Base-by-base conservation (phyloP, 805 yeast genomes). In the Hanseniaspora vineae region DNA sequence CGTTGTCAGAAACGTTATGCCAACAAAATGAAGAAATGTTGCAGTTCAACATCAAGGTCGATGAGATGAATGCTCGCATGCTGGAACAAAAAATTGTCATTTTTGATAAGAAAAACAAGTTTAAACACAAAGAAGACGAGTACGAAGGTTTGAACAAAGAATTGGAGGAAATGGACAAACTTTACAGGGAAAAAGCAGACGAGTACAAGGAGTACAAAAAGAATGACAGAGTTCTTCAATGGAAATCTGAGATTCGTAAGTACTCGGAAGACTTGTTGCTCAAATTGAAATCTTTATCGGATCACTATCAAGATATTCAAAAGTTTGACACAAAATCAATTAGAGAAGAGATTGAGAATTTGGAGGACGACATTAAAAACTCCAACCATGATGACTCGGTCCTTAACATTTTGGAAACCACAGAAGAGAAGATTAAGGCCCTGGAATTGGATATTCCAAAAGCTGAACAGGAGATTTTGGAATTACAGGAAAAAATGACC, bases 291-390 rank as follows among this genome's bases (percentile, higher is more conserved):
- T 66, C 56, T 1, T 58, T 71, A 18, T 77, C 77, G 42, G 55
- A 54, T 44, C 42, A 69, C 61, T 66, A 67, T 62, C 58, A 61
- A 50, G 45, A 58, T 42, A 52, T 58, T 11, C 63, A 58, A 2
- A 60, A 54, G 10, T 71, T 79, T 45, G 66, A 67, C 18, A 69
- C 71, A 50, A 51, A 49, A 3, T 55, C 55, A 44, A 59, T 79
- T 10, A 50, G 62, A 32, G 69, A 64, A 12, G 66, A 64, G 44
- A 69, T 78, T 31, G 65, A 65, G 23, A 62, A 67, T 35, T 61
- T 78, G 23, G 72, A 72, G 44, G 75, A 76, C 17, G 81, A 74
- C 46, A 52, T 70, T 35, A 55, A 58, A 14, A 55, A 64, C 49
- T 45, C 65, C 23, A 65, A 67, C 44, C 62, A 66, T 42, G 69